These are phyloP conservation scores for Xylaria arbuscula DNA, from an alignment of 2,329 filamentous ascomycete genomes.

Conservation along the genomic window DNA sequence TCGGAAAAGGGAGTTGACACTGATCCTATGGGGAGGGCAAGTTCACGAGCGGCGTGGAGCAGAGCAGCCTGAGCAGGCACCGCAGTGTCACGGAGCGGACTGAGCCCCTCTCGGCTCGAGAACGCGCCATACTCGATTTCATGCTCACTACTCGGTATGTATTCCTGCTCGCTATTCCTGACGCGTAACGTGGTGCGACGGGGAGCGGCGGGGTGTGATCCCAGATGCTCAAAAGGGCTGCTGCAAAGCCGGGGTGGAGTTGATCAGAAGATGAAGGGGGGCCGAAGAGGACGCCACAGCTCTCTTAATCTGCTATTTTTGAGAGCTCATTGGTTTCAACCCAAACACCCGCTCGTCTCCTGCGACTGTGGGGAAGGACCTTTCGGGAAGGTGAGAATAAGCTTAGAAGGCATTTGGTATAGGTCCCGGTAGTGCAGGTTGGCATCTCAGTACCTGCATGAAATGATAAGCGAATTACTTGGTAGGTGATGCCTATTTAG, in stretches of 20 bases:
- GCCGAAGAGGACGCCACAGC: conserved; percentile 5
- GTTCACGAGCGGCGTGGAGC: neutral
- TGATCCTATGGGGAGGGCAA: conserved; percentile 12
- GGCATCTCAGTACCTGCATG: conserved; percentile 6
- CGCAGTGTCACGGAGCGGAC: neutral
- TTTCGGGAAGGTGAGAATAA: conserved; percentile 24
- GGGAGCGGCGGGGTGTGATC: conserved; percentile 13
- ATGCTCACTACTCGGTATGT: too few species aligned
- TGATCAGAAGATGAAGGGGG: conserved; percentile 24
- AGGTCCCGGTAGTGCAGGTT: neutral
- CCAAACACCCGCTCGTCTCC: conserved; percentile 15
- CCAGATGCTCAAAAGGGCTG: conserved; percentile 30
- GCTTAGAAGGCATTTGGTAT: neutral
- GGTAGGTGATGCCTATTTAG: neutral
- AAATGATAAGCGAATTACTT: conserved; percentile 5
- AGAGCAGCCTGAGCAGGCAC: neutral
- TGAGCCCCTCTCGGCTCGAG: neutral
- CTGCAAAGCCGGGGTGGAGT: conserved; percentile 25
- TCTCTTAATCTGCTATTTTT: conserved; percentile 25
- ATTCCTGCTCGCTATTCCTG: conserved; percentile 4
- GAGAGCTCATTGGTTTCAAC: conserved; percentile 29
- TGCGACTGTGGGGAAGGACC: conserved; percentile 12
- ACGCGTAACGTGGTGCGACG: conserved; percentile 21
- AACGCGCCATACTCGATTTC: neutral
- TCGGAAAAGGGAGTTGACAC: conserved; percentile 19